Base-by-base conservation (phyloP, 441 rosid species). In the Corymbia calophylla region DNA sequence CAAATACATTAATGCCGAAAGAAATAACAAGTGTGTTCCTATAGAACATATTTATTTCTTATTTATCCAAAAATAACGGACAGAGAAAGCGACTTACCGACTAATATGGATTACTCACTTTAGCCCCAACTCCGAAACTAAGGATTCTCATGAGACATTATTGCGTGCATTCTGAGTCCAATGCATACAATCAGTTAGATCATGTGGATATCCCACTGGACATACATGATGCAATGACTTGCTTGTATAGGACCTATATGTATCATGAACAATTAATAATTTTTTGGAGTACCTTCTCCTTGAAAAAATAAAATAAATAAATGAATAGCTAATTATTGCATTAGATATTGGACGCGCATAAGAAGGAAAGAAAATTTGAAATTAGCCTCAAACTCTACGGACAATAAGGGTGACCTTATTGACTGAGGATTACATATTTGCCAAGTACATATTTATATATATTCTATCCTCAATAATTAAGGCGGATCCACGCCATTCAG, bases 151-250 rank as follows among this genome's bases (percentile, higher is more conserved):
- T 1, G 10, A n/a, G 35, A n/a, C 19, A 64, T 64, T 7, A 64
- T 64, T 15, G 70, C 3, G 1, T n/a, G 35, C 70, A n/a, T 64
- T 64, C 2, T 1, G 0, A n/a, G 19, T n/a, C 70, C 19, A 64
- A n/a, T 64, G 18, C 35, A 64, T 64, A 7, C 1, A 5, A n/a
- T 64, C 35, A 0, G 0, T 64, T 64, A 64, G 9, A n/a, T n/a
- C 70, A n/a, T n/a, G 35, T n/a, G 10, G 5, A 64, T 64, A n/a
- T 64, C 18, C 4, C 70, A 15, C 7, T 4, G 5, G 18, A n/a
- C 35, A 7, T 64, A 7, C 10, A 6, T 1, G 10, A n/a, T n/a
- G 19, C 9, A 15, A n/a, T 17, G 17, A n/a, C 19, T 64, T 1
- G 8, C 35, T 7, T 39, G 44, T 7, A n/a, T 2, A 1, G 0